Base-by-base conservation (phyloP, 768 basidiomycete genomes). In the Phanerochaete sordida region DNA sequence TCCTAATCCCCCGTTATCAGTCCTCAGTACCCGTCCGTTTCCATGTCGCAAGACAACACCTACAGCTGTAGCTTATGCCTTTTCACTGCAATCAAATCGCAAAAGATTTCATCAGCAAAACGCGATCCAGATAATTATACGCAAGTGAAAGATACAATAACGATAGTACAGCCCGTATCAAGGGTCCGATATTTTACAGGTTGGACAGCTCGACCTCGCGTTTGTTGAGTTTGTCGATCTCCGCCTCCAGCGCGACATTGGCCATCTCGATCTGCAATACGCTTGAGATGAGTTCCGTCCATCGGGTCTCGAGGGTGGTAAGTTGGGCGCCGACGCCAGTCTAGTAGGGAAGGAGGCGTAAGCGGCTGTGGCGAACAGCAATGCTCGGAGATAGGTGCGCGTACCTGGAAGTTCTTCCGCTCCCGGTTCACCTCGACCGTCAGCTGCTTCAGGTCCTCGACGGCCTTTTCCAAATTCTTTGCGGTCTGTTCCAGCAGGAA, bases 181-280 rank as follows among this genome's bases (percentile, higher is more conserved):
- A 50, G 46, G 16, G 31, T 28, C 46, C 15, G 53, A 55, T 57
- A 28, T 61, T 24, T 62, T 43, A 48, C 62, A 62, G n/a, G 63
- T 62, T 78, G 45, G 81, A 78, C 51, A 91, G 77, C 66, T 90
- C 88, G 3, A 77, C 82, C 71, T 88, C 88, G 62, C 73, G 80
- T 61, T 75, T 76, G 65, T 80, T 79, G 55, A 92, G 73, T 39
- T 79, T 74, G 48, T 81, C 83, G 50, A 97, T 79, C 68, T 97
- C 93, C 5, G 79, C 86, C 65, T 95, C 93, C 72, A 97, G 73
- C 27, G 93, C 93, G 44, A 87, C 81, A 70, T 94, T 95, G 19
- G 95, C 96, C 85, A 98, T 87, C 79, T 97, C 95, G 64, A 97
- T 90, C 74, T 98, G 95, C 60, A 98, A 76, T 47, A 95, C 90